Percentiles rank a stretch among this genome's conserved stretches.
Evolutionary conservation across 768 basidiomycete species (phyloP).

Genomic region (Lactarius sanguifluus): DNA sequence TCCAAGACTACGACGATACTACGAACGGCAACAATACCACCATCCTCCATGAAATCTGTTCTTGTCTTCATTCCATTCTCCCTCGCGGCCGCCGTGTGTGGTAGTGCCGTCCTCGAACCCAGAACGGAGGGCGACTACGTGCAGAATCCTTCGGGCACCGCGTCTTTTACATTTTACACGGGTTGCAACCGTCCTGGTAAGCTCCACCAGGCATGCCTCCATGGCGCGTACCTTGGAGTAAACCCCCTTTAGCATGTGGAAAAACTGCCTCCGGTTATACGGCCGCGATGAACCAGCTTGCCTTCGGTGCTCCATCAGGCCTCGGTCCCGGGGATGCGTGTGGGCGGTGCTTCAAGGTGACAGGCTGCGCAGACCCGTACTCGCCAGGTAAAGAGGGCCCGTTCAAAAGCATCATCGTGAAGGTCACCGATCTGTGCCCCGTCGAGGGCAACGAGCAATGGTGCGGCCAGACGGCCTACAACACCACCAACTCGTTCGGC

Average conservation of each 20-base stretch:
- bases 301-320: slow-evolving; percentile 53
- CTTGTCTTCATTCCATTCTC: not conserved
- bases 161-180: slow-evolving; percentile 57
- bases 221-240: not conserved
- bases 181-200: slow-evolving; percentile 53
- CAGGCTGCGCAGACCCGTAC: slow-evolving; percentile 51
- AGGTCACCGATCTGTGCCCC: slow-evolving; percentile 48
- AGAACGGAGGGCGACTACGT: slow-evolving; percentile 52
- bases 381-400: slow-evolving; percentile 50
- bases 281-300: slow-evolving; percentile 56
- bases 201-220: not conserved
- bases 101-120: not conserved
- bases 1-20: not conserved
- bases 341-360: slow-evolving; percentile 59
- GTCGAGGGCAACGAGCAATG: slow-evolving; percentile 49
- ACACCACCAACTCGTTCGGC: slow-evolving; percentile 42
- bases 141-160: slow-evolving; percentile 49
- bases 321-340: slow-evolving; percentile 58
- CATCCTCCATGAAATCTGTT: slow-evolving; percentile 7
- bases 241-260: slow-evolving; percentile 47
- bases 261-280: slow-evolving; percentile 50
- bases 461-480: slow-evolving; percentile 51
- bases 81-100: not conserved
- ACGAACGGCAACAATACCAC: not conserved
- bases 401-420: slow-evolving; percentile 57